phyloP scores from a whole-genome alignment of 2,329 filamentous ascomycete species.

The Tothia fuscella region DNA sequence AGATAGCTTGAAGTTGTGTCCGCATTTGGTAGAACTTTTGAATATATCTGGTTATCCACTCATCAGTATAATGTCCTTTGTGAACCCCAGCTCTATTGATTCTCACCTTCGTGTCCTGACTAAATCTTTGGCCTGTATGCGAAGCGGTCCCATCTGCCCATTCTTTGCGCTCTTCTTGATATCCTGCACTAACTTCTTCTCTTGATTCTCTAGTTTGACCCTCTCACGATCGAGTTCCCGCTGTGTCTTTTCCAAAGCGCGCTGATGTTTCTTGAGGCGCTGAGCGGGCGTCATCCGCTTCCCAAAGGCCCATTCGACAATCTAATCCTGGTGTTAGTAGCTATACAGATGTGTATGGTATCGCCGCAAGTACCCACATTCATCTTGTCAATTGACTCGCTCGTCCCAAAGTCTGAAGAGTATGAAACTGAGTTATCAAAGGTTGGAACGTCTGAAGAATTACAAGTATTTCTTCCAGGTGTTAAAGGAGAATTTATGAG shows the following conservation, averaged over 20 bases:
- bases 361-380: too few relatives aligned
- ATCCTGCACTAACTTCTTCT: conserved; percentile 90
- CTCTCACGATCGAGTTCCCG: conserved; percentile 90
- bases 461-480: too few relatives aligned
- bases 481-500: too few relatives aligned
- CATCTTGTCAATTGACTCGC: too few relatives aligned
- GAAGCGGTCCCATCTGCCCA: conserved; percentile 94
- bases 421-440: too few relatives aligned
- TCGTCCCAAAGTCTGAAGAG: too few relatives aligned
- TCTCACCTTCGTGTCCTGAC: conserved; percentile 71
- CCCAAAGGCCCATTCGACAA: conserved; percentile 97
- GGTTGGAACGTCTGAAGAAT: too few relatives aligned
- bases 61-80: too few relatives aligned
- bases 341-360: too few relatives aligned
- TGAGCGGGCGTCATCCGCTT: conserved; percentile 97
- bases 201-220: conserved; percentile 93
- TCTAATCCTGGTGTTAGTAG: too few relatives aligned
- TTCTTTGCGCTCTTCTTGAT: conserved; percentile 99
- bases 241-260: conserved; percentile 93
- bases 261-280: conserved; percentile 84
- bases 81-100: neutral
- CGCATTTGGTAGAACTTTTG: conserved; percentile 99
- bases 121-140: conserved; percentile 95
- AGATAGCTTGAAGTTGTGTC: conserved; percentile 93
- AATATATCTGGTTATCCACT: conserved; percentile 57